phyloP scores from a whole-genome alignment of 768 basidiomycete species.

The Nidularia pulvinata region DNA sequence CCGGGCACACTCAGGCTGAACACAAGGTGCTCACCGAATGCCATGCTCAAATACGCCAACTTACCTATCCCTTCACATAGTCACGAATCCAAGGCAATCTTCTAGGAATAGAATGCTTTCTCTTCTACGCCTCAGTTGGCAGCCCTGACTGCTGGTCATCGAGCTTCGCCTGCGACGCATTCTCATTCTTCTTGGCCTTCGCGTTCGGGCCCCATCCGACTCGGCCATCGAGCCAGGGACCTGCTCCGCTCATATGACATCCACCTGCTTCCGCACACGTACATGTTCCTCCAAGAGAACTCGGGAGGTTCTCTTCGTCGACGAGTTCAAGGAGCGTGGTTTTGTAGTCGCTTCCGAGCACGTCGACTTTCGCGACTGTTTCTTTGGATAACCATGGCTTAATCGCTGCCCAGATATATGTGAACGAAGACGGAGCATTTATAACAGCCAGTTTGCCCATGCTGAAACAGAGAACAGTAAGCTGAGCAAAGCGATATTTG shows the following conservation, averaged over 20 bases:
- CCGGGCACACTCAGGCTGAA: no score
- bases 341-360: constrained; percentile 63
- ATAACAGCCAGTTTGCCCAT: constrained; percentile 75
- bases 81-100: not conserved
- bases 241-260: constrained; percentile 62
- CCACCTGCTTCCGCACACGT: constrained; percentile 54
- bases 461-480: constrained; percentile 27
- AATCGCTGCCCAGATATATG: constrained; percentile 68
- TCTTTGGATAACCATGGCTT: constrained; percentile 77
- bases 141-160: not conserved
- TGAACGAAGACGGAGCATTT: constrained; percentile 74
- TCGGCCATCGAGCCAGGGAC: constrained; percentile 72
- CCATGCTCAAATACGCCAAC: not conserved
- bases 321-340: constrained; percentile 55
- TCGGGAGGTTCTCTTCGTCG: constrained; percentile 64
- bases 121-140: not conserved
- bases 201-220: constrained; percentile 45
- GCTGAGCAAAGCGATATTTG: not conserved
- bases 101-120: not conserved
- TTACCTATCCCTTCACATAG: not conserved
- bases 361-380: constrained; percentile 65
- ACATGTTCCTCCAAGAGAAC: constrained; percentile 63
- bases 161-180: not conserved
- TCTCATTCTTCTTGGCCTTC: constrained; percentile 4
- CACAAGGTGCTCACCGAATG: no score